These are phyloP conservation scores for Samsoniella hepiali DNA, from an alignment of 2,329 filamentous ascomycete species.

Conservation along the genomic window DNA sequence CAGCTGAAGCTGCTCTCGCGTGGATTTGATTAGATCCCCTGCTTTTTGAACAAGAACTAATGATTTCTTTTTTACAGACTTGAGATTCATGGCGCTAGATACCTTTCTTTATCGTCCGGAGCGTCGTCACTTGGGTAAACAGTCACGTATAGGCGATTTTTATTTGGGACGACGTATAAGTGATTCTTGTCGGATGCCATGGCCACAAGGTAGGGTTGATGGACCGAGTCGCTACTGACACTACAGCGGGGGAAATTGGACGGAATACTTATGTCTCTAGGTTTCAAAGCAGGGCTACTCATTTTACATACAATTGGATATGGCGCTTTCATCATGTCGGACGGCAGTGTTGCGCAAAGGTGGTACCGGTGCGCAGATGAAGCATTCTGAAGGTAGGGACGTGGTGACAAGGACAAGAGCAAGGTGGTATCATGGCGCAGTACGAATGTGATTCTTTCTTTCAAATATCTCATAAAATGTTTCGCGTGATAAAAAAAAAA, in stretches of 20 bases:
- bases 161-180: constrained; percentile 10
- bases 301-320: background rate
- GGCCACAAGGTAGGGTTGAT: background rate
- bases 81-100: background rate
- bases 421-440: background rate
- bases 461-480: background rate
- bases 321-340: background rate
- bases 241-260: background rate
- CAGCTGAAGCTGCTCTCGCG: constrained; percentile 13
- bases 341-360: constrained; percentile 6
- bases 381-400: background rate
- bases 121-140: constrained; percentile 9
- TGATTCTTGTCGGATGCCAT: constrained; percentile 9
- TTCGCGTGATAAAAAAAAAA: background rate
- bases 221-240: background rate
- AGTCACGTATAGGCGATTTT: constrained; percentile 14
- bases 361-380: background rate
- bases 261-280: background rate
- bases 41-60: background rate
- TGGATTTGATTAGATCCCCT: background rate
- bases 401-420: background rate
- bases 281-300: background rate
- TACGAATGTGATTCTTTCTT: background rate
- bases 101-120: constrained; percentile 14
- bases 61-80: background rate